A percentile compares a stretch with the other conserved stretches of the same genome.
phyloP scores from a whole-genome alignment of 768 basidiomycete genomes.

The Rhizopogon rudus region DNA sequence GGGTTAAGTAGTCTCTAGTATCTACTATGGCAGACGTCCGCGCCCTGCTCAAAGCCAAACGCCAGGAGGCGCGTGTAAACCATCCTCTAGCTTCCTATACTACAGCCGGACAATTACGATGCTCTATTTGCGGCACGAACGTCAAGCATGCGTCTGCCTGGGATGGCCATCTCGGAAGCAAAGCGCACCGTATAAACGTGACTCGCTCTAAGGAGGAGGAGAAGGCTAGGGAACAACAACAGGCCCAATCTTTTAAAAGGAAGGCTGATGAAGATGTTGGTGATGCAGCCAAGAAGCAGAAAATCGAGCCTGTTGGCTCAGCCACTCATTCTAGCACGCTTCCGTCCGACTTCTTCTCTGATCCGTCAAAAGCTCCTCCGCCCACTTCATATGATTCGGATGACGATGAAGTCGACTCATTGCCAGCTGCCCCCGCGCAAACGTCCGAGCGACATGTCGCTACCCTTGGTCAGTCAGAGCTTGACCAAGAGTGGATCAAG shows the following conservation, averaged over 20 bases:
- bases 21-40: slow-evolving; percentile 71
- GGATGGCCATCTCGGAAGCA: slow-evolving; percentile 84
- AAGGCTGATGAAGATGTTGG: slow-evolving; percentile 20
- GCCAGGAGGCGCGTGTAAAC: slow-evolving; percentile 64
- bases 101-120: slow-evolving; percentile 62
- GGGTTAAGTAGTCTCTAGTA: background rate
- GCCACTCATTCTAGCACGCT: slow-evolving; percentile 27
- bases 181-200: slow-evolving; percentile 67
- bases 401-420: slow-evolving; percentile 33
- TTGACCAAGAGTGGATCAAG: slow-evolving; percentile 70
- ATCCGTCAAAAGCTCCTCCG: slow-evolving; percentile 50
- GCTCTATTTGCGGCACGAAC: slow-evolving; percentile 52
- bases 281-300: slow-evolving; percentile 29
- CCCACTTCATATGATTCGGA: slow-evolving; percentile 33
- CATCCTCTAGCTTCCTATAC: slow-evolving; percentile 75
- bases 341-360: slow-evolving; percentile 79
- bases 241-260: slow-evolving; percentile 31
- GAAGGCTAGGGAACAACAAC: slow-evolving; percentile 32
- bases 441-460: background rate
- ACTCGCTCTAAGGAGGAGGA: slow-evolving; percentile 56
- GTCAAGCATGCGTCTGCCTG: slow-evolving; percentile 82
- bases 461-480: slow-evolving; percentile 17
- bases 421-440: slow-evolving; percentile 6
- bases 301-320: slow-evolving; percentile 10
- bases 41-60: slow-evolving; percentile 77